phyloP scores from a whole-genome alignment of 805 yeast genomes.

The Candida krabiensis region DNA sequence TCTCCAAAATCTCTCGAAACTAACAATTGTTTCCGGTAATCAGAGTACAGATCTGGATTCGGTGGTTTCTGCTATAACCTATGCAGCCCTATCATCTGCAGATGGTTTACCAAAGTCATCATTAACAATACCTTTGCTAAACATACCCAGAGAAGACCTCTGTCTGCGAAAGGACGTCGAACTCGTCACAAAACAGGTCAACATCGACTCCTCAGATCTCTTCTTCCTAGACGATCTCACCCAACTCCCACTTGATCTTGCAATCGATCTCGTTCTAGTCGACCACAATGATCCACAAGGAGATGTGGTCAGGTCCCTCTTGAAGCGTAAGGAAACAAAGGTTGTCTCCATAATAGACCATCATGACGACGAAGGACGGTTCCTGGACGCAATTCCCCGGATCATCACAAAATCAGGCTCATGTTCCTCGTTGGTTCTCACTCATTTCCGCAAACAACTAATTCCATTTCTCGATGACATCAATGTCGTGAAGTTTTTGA shows the following conservation, averaged over 20 bases:
- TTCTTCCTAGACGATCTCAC: constrained; percentile 68
- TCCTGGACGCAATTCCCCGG: constrained; percentile 56
- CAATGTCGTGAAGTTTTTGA: constrained; percentile 36
- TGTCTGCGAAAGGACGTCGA: constrained; percentile 69
- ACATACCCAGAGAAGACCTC: constrained; percentile 68
- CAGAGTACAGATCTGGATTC: constrained; percentile 92
- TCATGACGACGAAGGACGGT: constrained; percentile 69
- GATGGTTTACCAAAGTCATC: constrained; percentile 25
- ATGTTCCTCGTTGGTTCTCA: constrained; percentile 72
- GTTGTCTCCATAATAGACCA: constrained; percentile 79
- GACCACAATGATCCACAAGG: constrained; percentile 80
- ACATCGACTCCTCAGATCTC: constrained; percentile 49
- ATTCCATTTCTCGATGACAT: constrained; percentile 7
- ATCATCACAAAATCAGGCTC: constrained; percentile 68
- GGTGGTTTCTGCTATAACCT: constrained; percentile 70
- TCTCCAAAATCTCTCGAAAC: constrained; percentile 1
- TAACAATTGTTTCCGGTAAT: constrained; percentile 67
- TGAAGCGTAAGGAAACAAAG: constrained; percentile 25
- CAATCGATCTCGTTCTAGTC: constrained; percentile 58
- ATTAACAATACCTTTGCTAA: constrained; percentile 64
- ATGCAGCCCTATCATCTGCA: constrained; percentile 55
- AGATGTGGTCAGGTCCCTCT: constrained; percentile 33
- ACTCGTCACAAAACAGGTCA: constrained; percentile 46
- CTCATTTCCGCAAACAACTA: constrained; percentile 34
- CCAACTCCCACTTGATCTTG: constrained; percentile 6